A percentile compares a stretch with the other conserved stretches of the same genome.
Conservation (phyloP, 1,284 basidiomycete species). For the Apiotrichum mycotoxinovorans region DNA sequence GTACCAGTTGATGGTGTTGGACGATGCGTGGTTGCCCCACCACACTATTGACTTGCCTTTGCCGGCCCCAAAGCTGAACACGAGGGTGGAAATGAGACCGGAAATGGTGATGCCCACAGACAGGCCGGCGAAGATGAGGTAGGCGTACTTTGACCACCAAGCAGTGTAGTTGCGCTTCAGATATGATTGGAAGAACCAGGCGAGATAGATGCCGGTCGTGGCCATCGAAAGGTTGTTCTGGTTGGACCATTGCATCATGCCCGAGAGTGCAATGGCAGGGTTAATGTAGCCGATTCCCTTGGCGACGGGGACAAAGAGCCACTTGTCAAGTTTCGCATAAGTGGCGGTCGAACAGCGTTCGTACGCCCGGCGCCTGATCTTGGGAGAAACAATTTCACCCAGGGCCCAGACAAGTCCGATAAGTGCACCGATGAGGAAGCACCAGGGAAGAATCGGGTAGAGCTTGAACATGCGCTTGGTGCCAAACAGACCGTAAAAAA, state of each 20-base stretch:
- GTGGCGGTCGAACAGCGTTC: not conserved
- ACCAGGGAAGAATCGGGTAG: constrained; percentile 18
- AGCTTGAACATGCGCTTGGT: constrained; percentile 13
- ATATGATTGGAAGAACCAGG: constrained; percentile 16
- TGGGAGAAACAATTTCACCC: not conserved
- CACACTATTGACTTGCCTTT: not conserved
- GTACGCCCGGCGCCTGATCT: not conserved
- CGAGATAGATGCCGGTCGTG: constrained; percentile 9
- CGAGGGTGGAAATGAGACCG: constrained; percentile 8
- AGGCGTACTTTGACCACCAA: constrained; percentile 26
- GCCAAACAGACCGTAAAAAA: constrained; percentile 16
- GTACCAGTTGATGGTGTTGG: constrained; percentile 4
- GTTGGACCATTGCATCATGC: constrained; percentile 11
- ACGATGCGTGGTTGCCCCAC: constrained; percentile 12
- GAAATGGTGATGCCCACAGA: constrained; percentile 19
- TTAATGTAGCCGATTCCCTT: constrained; percentile 6
- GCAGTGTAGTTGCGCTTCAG: constrained; percentile 21
- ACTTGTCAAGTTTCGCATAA: not conserved
- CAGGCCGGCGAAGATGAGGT: constrained; percentile 17
- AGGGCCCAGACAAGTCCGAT: constrained; percentile 9
- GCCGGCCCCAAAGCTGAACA: constrained; percentile 1
- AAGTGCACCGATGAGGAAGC: constrained; percentile 16
- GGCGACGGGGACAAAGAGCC: not conserved
- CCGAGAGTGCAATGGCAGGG: constrained; percentile 12
- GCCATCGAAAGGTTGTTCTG: constrained; percentile 13